A percentile compares a stretch with the other conserved stretches of the same genome.
Evolutionary conservation across 306 rosid species (phyloP).

Genomic region (Fragaria ananassa): DNA sequence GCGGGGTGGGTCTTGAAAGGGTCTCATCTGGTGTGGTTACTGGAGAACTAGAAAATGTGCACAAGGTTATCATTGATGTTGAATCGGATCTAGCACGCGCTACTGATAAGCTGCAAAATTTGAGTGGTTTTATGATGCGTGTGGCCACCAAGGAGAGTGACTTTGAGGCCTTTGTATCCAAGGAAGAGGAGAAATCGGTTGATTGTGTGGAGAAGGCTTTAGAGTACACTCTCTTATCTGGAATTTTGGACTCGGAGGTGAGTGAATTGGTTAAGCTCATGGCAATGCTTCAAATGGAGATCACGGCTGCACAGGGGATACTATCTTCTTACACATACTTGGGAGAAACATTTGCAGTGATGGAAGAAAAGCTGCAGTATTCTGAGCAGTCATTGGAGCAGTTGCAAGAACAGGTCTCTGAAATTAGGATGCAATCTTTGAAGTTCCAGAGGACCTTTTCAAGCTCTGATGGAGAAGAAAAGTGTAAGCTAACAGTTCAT

Average conservation of each 20-base stretch:
- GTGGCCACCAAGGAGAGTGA: conserved; percentile 63
- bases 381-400: conserved; percentile 49
- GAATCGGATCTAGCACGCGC: conserved; percentile 54
- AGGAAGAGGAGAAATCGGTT: conserved; percentile 32
- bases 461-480: conserved; percentile 37
- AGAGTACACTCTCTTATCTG: conserved; percentile 64
- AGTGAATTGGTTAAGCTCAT: conserved; percentile 52
- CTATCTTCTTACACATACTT: conserved; percentile 34
- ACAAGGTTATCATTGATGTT: conserved; percentile 36
- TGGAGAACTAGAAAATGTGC: conserved; percentile 30
- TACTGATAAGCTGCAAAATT: conserved; percentile 72
- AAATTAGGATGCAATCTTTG: conserved; percentile 55
- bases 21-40: conserved; percentile 2
- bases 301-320: conserved; percentile 36
- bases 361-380: conserved; percentile 51
- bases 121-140: conserved; percentile 62
- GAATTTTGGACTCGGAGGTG: conserved; percentile 72
- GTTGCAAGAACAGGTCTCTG: conserved; percentile 63
- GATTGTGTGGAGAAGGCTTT: conserved; percentile 48
- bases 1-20: conserved; percentile 23
- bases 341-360: conserved; percentile 36
- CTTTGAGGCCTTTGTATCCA: conserved; percentile 48
- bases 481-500: conserved; percentile 41
- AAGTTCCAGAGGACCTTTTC: conserved; percentile 50
- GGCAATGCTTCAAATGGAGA: conserved; percentile 45